Evolutionary conservation across 345 rosid genomes (phyloP).

Genomic region (Eucalyptus cloeziana): DNA sequence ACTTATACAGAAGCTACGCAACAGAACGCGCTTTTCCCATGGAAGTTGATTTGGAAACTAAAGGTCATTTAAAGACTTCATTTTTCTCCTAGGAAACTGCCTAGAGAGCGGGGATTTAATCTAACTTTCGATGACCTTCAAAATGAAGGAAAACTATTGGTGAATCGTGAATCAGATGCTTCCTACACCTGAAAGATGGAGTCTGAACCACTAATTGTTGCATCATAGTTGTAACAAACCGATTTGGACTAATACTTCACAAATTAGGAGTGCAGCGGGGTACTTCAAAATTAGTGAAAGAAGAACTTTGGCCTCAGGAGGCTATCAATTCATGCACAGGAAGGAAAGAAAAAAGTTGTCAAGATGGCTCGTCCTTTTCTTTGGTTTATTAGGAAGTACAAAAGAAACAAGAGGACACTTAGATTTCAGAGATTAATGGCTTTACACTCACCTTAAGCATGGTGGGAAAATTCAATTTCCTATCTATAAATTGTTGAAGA

Average conservation of each 20-base stretch:
- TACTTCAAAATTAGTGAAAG: background rate
- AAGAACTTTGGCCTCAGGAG: background rate
- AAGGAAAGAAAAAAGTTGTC: background rate
- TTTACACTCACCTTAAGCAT: background rate
- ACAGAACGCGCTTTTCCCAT: background rate
- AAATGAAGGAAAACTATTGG: background rate
- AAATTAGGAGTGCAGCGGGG: background rate
- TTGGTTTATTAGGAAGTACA: background rate
- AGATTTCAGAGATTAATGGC: background rate
- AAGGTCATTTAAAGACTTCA: background rate
- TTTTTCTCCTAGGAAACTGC: background rate
- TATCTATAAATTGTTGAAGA: background rate
- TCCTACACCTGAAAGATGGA: background rate
- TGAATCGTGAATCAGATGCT: background rate
- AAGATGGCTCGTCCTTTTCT: background rate
- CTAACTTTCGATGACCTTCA: background rate
- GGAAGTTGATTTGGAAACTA: background rate
- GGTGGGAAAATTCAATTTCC: background rate
- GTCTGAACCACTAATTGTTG: background rate
- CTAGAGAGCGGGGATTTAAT: background rate
- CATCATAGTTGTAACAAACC: background rate
- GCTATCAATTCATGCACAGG: background rate
- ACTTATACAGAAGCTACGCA: background rate
- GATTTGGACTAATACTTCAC: background rate
- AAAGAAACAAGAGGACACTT: background rate